A percentile compares a stretch with the other conserved stretches of the same genome.
phyloP scores from a whole-genome alignment of 768 basidiomycete genomes.

The Leccinellum rugosiceps region DNA sequence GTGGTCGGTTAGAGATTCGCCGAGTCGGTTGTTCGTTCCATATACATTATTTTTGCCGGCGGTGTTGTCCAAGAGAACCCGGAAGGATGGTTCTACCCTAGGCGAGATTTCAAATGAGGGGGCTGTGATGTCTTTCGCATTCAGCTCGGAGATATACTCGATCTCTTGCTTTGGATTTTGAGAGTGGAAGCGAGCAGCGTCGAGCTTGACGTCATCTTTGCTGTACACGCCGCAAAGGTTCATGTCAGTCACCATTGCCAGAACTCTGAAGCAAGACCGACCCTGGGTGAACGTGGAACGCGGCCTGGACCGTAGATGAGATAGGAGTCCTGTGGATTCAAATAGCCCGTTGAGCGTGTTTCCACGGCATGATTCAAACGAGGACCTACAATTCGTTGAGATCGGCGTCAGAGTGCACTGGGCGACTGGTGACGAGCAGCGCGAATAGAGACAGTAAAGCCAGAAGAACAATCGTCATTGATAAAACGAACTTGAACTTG shows the following conservation, averaged over 20 bases:
- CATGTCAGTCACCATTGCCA: slow-evolving; percentile 11
- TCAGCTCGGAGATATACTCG: slow-evolving; percentile 28
- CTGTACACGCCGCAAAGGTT: slow-evolving; percentile 11
- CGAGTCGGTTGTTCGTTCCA: slow-evolving; percentile 13
- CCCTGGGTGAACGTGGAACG: slow-evolving; percentile 37
- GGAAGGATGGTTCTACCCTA: slow-evolving; percentile 12
- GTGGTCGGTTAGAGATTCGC: not conserved
- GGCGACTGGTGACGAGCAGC: slow-evolving; percentile 44
- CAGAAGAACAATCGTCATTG: slow-evolving; percentile 39
- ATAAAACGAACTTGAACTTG: not conserved
- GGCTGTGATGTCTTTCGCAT: slow-evolving; percentile 27
- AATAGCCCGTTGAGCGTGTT: slow-evolving; percentile 14
- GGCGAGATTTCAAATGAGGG: slow-evolving; percentile 23
- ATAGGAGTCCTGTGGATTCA: slow-evolving; percentile 8
- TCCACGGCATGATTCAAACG: slow-evolving; percentile 4
- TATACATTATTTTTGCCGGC: slow-evolving; percentile 18
- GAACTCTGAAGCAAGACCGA: slow-evolving; percentile 25
- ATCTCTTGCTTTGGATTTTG: slow-evolving; percentile 31
- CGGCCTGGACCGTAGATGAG: slow-evolving; percentile 28
- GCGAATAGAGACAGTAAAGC: slow-evolving; percentile 39
- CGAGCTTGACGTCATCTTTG: slow-evolving; percentile 14
- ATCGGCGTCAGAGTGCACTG: slow-evolving; percentile 29
- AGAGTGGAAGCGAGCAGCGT: slow-evolving; percentile 30
- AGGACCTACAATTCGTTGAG: slow-evolving; percentile 29
- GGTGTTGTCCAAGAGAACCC: slow-evolving; percentile 24